Conservation (phyloP, 1,139 yeast species). For the Taphrina confusa region DNA sequence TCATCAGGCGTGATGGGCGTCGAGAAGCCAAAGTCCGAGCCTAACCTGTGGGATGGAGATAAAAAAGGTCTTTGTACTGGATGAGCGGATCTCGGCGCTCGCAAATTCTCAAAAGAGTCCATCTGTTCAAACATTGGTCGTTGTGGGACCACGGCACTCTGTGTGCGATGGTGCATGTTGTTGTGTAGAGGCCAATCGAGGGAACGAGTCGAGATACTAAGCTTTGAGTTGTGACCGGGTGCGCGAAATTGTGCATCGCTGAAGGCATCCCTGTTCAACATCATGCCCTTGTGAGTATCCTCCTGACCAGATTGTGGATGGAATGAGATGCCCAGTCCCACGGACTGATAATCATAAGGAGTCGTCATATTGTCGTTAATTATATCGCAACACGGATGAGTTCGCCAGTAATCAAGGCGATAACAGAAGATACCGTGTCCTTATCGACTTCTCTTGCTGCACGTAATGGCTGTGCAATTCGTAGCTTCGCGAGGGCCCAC, state of each 20-base stretch:
- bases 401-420: no score
- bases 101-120: background rate
- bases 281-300: background rate
- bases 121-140: slow-evolving; percentile 5
- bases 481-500: no score
- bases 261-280: background rate
- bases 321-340: slow-evolving; percentile 29
- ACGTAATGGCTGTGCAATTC: no score
- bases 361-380: background rate
- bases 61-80: slow-evolving; percentile 13
- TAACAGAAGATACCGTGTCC: no score
- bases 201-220: background rate
- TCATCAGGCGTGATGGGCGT: slow-evolving; percentile 13
- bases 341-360: slow-evolving; percentile 4
- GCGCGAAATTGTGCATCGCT: background rate
- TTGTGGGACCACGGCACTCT: slow-evolving; percentile 18
- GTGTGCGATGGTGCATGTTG: slow-evolving; percentile 2
- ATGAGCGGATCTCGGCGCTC: slow-evolving; percentile 13
- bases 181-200: background rate
- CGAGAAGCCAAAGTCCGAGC: background rate
- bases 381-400: no score
- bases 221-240: background rate
- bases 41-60: background rate
- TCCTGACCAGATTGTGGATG: background rate
- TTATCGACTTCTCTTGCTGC: no score